Base-by-base conservation (phyloP, 306 rosid species). In the Citrullus amarus region DNA sequence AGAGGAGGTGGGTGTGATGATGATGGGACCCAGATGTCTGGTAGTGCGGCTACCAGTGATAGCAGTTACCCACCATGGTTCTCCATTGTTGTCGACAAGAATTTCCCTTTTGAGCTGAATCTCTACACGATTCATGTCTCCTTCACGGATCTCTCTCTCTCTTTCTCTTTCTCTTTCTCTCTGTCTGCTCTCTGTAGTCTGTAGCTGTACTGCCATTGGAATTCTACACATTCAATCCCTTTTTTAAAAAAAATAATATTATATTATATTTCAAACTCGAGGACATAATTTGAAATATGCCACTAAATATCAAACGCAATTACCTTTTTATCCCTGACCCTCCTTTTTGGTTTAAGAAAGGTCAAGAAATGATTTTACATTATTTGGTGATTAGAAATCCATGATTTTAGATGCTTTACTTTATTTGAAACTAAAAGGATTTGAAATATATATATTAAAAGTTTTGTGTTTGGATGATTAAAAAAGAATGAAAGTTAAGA, bases 21-120 rank as follows among this genome's bases (percentile, higher is more conserved):
- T 82, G 89, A 75, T 38, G 53, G 84, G 88, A 44, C 76, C 76
- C 76, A 70, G 56, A 70, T 70, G 76, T 87, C 88, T 84, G 80
- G 80, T 83, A 80, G 90, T 89, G 92, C 89, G 85, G 87, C 81
- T 55, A 60, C 53, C 74, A 41, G 74, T 67, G 51, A 38, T 67
- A 18, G 74, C 76, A 70, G 55, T 70, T 70, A 43, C 56, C 55
- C 76, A 43, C 76, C 56, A 70, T 70, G 28, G n/a, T 3, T 44
- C 56, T 20, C 76, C 55, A 46, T 70, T 44, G 76, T 70, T 70
- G 56, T 44, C 57, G 76, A 70, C 76, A 44, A 16, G 76, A 70
- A 43, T 70, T 70, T 22, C 57, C 18, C 57, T 70, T 70, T 70
- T 44, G 56, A 67, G 51, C 51, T 70, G 76, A 70, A 70, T 70